phyloP scores from a whole-genome alignment of 31 red algal genomes.

The Asparagopsis taxiformis region DNA sequence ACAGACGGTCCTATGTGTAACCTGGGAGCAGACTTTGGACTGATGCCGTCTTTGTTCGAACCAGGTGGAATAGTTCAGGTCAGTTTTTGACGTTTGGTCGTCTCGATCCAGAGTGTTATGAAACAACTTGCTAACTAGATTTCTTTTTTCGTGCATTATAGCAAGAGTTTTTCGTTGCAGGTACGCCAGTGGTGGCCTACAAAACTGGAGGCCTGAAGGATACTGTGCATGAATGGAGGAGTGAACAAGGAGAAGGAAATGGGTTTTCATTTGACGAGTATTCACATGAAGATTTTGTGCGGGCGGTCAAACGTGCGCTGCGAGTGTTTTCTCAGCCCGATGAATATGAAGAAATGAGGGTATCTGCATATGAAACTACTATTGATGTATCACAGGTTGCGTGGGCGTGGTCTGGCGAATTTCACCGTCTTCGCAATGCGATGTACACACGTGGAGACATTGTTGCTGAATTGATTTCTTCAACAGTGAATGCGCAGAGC shows the following conservation, averaged over 20 bases:
- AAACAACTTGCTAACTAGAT: too few relatives aligned
- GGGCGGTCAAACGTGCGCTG: constrained; percentile 92
- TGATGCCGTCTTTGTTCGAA: constrained; percentile 99
- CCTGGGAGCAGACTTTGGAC: constrained; percentile 96
- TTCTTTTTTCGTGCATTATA: too few relatives aligned
- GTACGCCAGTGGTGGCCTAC: constrained; percentile 95
- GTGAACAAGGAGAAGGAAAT: constrained; percentile 84
- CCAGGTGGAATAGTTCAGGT: constrained; percentile 97
- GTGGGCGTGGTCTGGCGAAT: constrained; percentile 95
- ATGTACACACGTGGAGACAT: constrained; percentile 77
- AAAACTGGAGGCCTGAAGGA: constrained; percentile 95
- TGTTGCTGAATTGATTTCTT: constrained; percentile 36
- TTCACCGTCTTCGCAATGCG: constrained; percentile 90
- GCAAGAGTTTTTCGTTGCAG: constrained; percentile 98
- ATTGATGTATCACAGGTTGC: constrained; percentile 98
- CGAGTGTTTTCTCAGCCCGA: constrained; percentile 87
- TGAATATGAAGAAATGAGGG: constrained; percentile 89
- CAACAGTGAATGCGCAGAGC: constrained; percentile 38
- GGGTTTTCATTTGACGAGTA: constrained; percentile 97
- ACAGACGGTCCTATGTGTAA: constrained; percentile 96
- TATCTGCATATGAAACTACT: constrained; percentile 72
- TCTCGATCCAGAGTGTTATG: too few relatives aligned
- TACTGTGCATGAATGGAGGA: constrained; percentile 97
- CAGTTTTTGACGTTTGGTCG: not conserved
- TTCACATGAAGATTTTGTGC: constrained; percentile 85